Base-by-base conservation (phyloP, 495 filamentous ascomycete genomes). In the Baudoinia panamericana region DNA sequence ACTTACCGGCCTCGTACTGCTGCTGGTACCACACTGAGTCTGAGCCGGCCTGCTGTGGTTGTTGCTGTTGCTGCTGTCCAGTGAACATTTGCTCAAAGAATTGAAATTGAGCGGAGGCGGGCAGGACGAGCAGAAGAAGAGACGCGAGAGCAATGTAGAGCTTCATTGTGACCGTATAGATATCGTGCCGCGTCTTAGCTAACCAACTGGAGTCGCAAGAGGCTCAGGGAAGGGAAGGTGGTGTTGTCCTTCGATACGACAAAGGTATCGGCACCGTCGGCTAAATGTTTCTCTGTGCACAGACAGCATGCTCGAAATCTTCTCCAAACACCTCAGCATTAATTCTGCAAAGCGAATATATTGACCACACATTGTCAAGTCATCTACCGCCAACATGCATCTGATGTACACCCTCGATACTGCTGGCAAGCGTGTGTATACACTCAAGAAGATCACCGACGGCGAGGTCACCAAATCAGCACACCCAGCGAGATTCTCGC, bases 401-500 rank as follows among this genome's bases (percentile, higher is more conserved):
- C 67, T 85, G 44, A 84, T 83, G 87, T 93, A 83, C 73, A 83
- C 80, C 39, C 60, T 83, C 58, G 79, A 80, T 57, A 55, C 72
- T 55, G 63, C 70, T 30, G 86, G 85, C 67, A 83, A 85, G 65
- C 80, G 84, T 47, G 55, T 78, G 53, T 97, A 94, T 73, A 93
- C 88, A 7, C 75, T 88, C 39, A 80, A 86, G 61, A 92, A 90
- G 63, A 70, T 85, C 49, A 63, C 75, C 17, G 60, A 72, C 41
- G 78, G 80, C 51, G 72, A 84, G 52, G 80, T 94, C 56, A 92
- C 92, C 54, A 92, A 88, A 68, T 86, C 80, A 31, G 90, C 90
- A 27, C 90, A 97, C 71, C 90, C 92, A 16, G 92, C 92, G 31
- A 71, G 92, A 45, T 97, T 95, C 70, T 90, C 84, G 25, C 90